Evolutionary conservation across 176 grass and related monocot genomes (phyloP), one percentile per base, ranked within the genome.

Genomic region (Pontederia crassipes): DNA sequence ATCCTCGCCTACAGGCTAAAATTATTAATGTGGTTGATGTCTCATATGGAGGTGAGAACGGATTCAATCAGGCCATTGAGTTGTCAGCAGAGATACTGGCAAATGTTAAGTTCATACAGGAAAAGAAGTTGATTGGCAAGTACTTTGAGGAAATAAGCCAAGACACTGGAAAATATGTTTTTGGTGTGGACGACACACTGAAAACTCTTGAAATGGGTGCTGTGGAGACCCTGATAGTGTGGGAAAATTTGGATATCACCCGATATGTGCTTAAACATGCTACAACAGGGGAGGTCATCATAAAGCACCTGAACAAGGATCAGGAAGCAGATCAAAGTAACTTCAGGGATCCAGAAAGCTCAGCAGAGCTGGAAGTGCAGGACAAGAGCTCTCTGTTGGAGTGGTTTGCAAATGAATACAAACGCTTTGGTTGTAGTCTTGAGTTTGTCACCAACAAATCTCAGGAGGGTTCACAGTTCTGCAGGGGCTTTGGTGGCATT

Each of bases 401-500:
- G 51, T 54, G 51, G 51, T 54, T 54, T 54, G 51, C 51, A 7
- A 17, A 12, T 16, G 51, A 54, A 54, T 54, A 54, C 51, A 54
- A 54, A 54, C 51, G 51, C 6, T 54, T 54, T 54, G 51, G 51
- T 54, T 54, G 51, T 16, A 54, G 14, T 1, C 51, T 54, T 11
- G 51, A 54, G 51, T 54, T 54, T 54, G 51, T 54, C n/a, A 54
- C 51, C 51, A 54, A 54, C 51, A 54, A 54, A 54, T 54, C 51
- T 17, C 51, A 54, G n/a, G 51, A 54, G 51, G 51, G 51, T 54
- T 54, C 51, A 54, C 51, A 54, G 51, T 54, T 54, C 51, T 54
- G 51, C 51, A 54, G 51, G n/a, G 51, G 51, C n/a, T 54, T 54
- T 8, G 51, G 51, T 54, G 51, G 51, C 51, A 54, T 54, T 54